These are phyloP conservation scores for Phytophthora tentaculata DNA, from an alignment of 352 stramenopile genomes.

Conservation along the genomic window DNA sequence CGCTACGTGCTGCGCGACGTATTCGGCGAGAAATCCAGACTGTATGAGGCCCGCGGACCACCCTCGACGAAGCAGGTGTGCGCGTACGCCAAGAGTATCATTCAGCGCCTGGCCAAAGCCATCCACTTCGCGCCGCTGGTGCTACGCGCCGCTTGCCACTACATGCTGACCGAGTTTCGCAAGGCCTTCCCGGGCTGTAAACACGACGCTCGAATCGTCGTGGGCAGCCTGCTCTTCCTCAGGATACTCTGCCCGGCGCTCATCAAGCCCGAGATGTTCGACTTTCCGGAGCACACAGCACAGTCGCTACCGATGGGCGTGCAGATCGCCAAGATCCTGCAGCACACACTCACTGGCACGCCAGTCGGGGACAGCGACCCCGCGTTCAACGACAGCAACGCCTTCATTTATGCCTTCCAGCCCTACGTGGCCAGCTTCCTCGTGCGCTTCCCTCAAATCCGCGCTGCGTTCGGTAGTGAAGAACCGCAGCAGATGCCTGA, in stretches of 20 bases:
- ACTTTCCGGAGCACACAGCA: constrained; percentile 64
- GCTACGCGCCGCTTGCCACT: constrained; percentile 73
- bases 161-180: constrained; percentile 75
- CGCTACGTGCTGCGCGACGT: constrained; percentile 80
- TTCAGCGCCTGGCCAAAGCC: constrained; percentile 73
- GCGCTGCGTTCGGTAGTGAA: constrained; percentile 32
- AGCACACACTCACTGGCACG: constrained; percentile 75
- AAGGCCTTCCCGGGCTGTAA: constrained; percentile 71
- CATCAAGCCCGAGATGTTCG: constrained; percentile 85
- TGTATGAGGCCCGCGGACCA: constrained; percentile 46
- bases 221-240: constrained; percentile 79
- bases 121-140: constrained; percentile 79
- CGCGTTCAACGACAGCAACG: constrained; percentile 54
- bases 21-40: constrained; percentile 65
- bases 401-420: constrained; percentile 71
- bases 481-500: constrained; percentile 29
- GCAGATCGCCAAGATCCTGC: constrained; percentile 84
- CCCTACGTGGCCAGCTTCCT: constrained; percentile 70
- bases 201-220: constrained; percentile 69
- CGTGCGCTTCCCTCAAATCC: constrained; percentile 65
- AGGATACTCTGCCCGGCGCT: constrained; percentile 78
- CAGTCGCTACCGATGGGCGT: constrained; percentile 61
- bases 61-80: constrained; percentile 49
- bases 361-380: constrained; percentile 54
- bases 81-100: constrained; percentile 61